Percentiles rank a stretch among this genome's conserved stretches.
phyloP scores from a whole-genome alignment of 345 rosid species.

The Murraya paniculata region DNA sequence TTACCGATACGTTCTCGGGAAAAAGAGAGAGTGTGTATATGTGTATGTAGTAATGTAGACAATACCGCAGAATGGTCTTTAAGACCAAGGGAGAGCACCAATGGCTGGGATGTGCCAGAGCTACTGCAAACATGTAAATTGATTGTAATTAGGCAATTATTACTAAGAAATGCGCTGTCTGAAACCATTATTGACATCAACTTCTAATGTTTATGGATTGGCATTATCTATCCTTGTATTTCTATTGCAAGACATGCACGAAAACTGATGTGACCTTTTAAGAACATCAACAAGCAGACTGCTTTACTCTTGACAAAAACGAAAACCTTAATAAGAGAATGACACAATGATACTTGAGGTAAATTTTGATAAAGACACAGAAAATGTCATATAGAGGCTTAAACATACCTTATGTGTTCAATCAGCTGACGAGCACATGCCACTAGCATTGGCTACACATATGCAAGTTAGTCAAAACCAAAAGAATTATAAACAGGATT shows the following conservation, averaged over 20 bases:
- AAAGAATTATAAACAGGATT: slow-evolving; percentile 5
- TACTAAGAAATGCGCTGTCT: neutral
- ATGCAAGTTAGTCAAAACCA: slow-evolving; percentile 14
- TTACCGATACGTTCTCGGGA: neutral
- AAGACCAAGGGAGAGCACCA: slow-evolving; percentile 87
- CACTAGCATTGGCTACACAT: slow-evolving; percentile 68
- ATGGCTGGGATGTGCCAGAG: slow-evolving; percentile 54
- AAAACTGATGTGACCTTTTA: neutral
- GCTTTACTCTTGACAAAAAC: neutral
- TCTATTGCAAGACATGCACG: neutral
- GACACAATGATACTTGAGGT: neutral
- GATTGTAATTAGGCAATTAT: neutral
- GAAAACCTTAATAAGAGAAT: neutral
- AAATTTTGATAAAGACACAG: neutral
- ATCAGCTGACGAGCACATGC: slow-evolving; percentile 84
- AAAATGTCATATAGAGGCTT: neutral
- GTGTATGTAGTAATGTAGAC: neutral
- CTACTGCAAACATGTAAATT: slow-evolving; percentile 33
- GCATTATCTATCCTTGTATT: neutral
- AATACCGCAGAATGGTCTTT: slow-evolving; percentile 81
- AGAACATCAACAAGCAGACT: neutral
- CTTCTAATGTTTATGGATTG: neutral
- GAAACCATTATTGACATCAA: neutral
- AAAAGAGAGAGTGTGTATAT: too few relatives aligned
- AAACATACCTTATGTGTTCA: slow-evolving; percentile 71